These are phyloP conservation scores for Cyphellophora europaea DNA, from an alignment of 2,329 filamentous ascomycete genomes.

Conservation along the genomic window DNA sequence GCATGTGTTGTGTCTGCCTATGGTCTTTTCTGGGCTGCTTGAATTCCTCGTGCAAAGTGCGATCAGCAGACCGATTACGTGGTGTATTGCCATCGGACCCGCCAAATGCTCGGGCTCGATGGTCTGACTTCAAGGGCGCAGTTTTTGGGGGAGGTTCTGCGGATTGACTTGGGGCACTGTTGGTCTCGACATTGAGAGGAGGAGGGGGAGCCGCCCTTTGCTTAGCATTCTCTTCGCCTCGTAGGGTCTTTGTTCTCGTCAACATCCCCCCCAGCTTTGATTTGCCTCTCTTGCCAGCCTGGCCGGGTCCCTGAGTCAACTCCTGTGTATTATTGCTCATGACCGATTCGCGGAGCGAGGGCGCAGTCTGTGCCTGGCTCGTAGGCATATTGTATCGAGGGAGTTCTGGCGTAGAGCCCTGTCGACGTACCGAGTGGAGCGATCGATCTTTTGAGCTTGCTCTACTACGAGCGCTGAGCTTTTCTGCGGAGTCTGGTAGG, in stretches of 20 bases:
- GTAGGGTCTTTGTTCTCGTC: slow-evolving; percentile 34
- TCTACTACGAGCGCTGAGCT: slow-evolving; percentile 23
- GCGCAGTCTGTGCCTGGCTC: no score
- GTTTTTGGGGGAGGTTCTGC: slow-evolving; percentile 38
- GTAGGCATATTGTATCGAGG: slow-evolving; percentile 19
- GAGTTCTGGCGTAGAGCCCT: slow-evolving; percentile 34
- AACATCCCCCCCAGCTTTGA: slow-evolving; percentile 36
- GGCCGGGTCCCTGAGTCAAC: slow-evolving; percentile 4
- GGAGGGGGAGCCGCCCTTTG: slow-evolving; percentile 8
- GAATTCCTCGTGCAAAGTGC: slow-evolving; percentile 28
- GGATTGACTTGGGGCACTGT: slow-evolving; percentile 18
- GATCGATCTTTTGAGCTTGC: slow-evolving; percentile 35
- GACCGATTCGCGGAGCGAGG: no score
- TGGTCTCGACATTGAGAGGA: slow-evolving; percentile 14
- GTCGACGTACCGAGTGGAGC: slow-evolving; percentile 24
- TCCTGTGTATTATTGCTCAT: no score
- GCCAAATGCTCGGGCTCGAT: slow-evolving; percentile 58
- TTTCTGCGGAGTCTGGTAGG: slow-evolving; percentile 21
- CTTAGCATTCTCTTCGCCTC: slow-evolving; percentile 27
- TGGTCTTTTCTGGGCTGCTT: slow-evolving; percentile 9
- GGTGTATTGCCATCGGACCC: slow-evolving; percentile 56
- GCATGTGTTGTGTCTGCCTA: slow-evolving; percentile 1
- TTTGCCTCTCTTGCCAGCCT: slow-evolving; percentile 30
- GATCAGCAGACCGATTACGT: slow-evolving; percentile 67
- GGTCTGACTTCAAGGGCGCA: slow-evolving; percentile 42